Percentiles rank a stretch among this genome's conserved stretches.
phyloP scores from a whole-genome alignment of 2,329 filamentous ascomycete species.

The Claviceps capensis region DNA sequence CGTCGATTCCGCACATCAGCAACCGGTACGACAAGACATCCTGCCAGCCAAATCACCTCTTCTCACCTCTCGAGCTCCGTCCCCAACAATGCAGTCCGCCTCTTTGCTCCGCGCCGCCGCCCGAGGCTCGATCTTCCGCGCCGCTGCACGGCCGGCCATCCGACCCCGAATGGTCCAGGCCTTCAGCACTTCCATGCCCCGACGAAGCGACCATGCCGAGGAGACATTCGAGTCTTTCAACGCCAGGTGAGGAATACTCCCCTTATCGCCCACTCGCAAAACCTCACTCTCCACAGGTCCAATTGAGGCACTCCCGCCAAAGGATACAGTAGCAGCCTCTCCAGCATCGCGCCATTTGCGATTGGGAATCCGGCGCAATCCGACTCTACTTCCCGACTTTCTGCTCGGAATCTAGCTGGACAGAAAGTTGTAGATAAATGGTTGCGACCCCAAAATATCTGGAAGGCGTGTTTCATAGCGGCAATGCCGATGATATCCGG shows the following conservation, averaged over 20 bases:
- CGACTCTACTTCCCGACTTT: no score
- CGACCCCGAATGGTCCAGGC: slow-evolving; percentile 41
- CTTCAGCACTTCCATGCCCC: slow-evolving; percentile 50
- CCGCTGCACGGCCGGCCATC: slow-evolving; percentile 44
- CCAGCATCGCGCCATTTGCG: no score
- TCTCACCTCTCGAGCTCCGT: slow-evolving; percentile 3
- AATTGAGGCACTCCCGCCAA: not conserved
- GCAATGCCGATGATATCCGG: not conserved
- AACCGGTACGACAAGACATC: not conserved
- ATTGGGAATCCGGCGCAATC: no score
- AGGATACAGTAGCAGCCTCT: not conserved
- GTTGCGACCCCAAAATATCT: not conserved
- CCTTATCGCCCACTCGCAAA: not conserved
- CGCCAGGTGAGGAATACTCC: slow-evolving; percentile 57
- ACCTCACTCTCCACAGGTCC: not conserved
- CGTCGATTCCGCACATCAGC: slow-evolving; percentile 5
- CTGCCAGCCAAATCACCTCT: not conserved
- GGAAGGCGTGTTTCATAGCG: not conserved
- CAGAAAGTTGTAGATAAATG: not conserved
- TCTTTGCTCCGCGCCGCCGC: slow-evolving; percentile 58
- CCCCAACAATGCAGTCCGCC: slow-evolving; percentile 45
- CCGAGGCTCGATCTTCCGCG: slow-evolving; percentile 54
- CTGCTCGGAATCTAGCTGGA: not conserved
- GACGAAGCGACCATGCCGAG: slow-evolving; percentile 59
- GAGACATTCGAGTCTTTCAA: slow-evolving; percentile 99